A percentile compares a stretch with the other conserved stretches of the same genome.
Conservation (phyloP, 345 rosid species). For the Limnanthes douglasii region DNA sequence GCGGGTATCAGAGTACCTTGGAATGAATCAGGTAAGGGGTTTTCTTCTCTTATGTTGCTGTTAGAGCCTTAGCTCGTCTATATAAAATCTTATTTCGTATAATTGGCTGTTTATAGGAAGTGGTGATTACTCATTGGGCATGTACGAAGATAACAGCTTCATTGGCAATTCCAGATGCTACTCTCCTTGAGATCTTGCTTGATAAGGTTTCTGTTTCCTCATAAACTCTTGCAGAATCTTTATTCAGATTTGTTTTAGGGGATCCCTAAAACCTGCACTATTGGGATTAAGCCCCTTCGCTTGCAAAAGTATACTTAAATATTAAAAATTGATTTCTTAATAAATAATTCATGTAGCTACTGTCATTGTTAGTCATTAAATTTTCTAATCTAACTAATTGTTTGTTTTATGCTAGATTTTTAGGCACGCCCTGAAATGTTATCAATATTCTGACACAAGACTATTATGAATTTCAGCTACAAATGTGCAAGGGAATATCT, state of each 20-base stretch:
- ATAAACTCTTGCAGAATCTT: too few relatives aligned
- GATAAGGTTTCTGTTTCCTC: slow-evolving; percentile 70
- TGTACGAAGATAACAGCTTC: slow-evolving; percentile 92
- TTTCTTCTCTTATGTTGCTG: neutral
- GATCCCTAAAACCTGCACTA: too few relatives aligned
- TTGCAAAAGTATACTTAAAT: too few relatives aligned
- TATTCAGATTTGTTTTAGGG: slow-evolving; percentile 3
- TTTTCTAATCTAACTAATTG: too few relatives aligned
- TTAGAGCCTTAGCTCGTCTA: neutral
- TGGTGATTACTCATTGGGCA: slow-evolving; percentile 99
- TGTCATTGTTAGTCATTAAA: too few relatives aligned
- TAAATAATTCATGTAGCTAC: too few relatives aligned
- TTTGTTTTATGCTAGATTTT: too few relatives aligned
- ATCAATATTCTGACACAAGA: too few relatives aligned
- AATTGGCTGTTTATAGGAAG: slow-evolving; percentile 38
- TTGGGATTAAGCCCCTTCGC: too few relatives aligned
- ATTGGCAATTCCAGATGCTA: slow-evolving; percentile 66
- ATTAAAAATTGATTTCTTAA: too few relatives aligned
- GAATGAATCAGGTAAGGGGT: slow-evolving; percentile 75
- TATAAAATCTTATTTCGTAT: neutral
- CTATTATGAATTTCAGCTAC: slow-evolving; percentile 50
- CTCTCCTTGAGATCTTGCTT: slow-evolving; percentile 80
- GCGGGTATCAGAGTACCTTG: slow-evolving; percentile 74
- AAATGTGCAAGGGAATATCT: slow-evolving; percentile 77
- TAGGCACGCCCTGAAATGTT: too few relatives aligned